Evolutionary conservation across 495 filamentous ascomycete genomes (phyloP).

Genomic region (Aspergillus affinis): DNA sequence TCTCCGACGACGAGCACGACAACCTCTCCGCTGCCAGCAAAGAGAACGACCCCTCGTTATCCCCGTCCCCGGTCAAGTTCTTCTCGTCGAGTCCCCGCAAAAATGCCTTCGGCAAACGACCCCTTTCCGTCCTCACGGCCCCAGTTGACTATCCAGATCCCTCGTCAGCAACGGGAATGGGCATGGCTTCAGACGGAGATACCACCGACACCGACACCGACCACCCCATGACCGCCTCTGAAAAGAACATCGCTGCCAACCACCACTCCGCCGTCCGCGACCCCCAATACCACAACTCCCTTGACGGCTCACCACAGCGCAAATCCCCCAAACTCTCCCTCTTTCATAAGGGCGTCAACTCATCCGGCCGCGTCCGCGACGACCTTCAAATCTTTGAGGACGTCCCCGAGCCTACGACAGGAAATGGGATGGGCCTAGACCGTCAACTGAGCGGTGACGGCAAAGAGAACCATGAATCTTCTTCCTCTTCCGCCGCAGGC

Average conservation of each 20-base stretch:
- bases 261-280: background rate
- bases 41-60: slow-evolving; percentile 52
- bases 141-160: slow-evolving; percentile 28
- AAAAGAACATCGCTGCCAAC: slow-evolving; percentile 46
- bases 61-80: slow-evolving; percentile 36
- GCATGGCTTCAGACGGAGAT: slow-evolving; percentile 6
- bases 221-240: slow-evolving; percentile 35
- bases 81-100: slow-evolving; percentile 35
- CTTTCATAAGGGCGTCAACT: slow-evolving; percentile 25
- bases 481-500: background rate
- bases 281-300: slow-evolving; percentile 11
- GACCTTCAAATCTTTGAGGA: slow-evolving; percentile 45
- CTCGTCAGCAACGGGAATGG: slow-evolving; percentile 13
- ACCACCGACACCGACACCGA: background rate
- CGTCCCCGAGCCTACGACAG: slow-evolving; percentile 19
- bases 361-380: slow-evolving; percentile 28
- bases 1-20: slow-evolving; percentile 33
- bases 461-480: slow-evolving; percentile 34
- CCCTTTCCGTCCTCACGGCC: slow-evolving; percentile 41
- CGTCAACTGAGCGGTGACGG: slow-evolving; percentile 29
- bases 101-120: slow-evolving; percentile 39
- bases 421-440: slow-evolving; percentile 9
- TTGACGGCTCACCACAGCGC: slow-evolving; percentile 19
- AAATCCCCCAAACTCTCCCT: slow-evolving; percentile 37
- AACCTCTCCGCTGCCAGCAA: slow-evolving; percentile 36